phyloP scores from a whole-genome alignment of 345 rosid genomes.

The Brassica incana region DNA sequence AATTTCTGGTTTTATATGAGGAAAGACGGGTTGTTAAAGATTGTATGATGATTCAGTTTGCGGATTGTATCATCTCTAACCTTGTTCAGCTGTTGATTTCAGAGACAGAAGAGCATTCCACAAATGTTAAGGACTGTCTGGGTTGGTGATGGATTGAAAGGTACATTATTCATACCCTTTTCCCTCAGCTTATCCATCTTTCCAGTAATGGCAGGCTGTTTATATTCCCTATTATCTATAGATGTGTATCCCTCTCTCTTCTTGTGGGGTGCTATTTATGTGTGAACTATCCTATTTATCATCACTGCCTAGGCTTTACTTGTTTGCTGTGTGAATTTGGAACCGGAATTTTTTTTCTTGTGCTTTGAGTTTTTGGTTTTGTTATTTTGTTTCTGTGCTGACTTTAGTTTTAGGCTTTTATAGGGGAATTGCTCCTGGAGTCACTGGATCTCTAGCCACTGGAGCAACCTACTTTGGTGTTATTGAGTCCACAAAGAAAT shows the following conservation, averaged over 20 bases:
- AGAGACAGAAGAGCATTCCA: constrained; percentile 68
- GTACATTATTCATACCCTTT: constrained; percentile 35
- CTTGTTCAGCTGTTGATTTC: constrained; percentile 26
- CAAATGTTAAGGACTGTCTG: constrained; percentile 74
- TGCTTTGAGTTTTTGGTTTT: not conserved
- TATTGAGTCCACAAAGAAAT: constrained; percentile 86
- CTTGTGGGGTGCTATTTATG: no score
- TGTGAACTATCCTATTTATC: no score
- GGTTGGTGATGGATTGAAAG: constrained; percentile 74
- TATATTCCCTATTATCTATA: not conserved
- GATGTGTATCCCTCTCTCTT: no score
- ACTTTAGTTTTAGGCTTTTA: constrained; percentile 65
- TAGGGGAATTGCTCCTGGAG: constrained; percentile 82
- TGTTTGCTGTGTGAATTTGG: not conserved
- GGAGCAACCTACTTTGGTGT: constrained; percentile 97
- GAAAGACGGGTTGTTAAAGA: not conserved
- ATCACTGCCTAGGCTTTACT: no score
- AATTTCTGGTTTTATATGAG: not conserved
- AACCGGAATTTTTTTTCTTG: not conserved
- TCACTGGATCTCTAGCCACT: constrained; percentile 89
- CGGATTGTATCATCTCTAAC: constrained; percentile 1
- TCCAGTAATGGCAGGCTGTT: not conserved
- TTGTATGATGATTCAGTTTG: no score
- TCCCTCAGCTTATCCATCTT: constrained; percentile 7
- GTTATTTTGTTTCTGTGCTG: constrained; percentile 26